Evolutionary conservation across 2,329 filamentous ascomycete genomes (phyloP).

Genomic region (Pezicula neosporulosa): DNA sequence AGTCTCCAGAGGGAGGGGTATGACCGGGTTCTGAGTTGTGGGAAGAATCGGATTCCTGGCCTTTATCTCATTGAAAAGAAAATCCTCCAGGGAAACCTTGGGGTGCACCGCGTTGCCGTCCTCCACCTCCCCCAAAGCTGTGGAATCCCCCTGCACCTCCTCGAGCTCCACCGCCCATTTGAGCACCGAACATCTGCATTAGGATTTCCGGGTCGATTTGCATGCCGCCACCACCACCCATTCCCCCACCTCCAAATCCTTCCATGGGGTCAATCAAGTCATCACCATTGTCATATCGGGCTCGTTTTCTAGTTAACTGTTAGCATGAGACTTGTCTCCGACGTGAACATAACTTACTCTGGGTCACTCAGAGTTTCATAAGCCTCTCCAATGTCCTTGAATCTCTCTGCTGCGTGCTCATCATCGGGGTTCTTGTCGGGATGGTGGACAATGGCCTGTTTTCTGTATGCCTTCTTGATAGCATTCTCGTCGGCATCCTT

Average conservation of each 20-base stretch:
- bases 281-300: conserved; percentile 86
- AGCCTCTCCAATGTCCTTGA: conserved; percentile 97
- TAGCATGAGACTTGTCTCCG: background rate
- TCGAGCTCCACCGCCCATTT: conserved; percentile 38
- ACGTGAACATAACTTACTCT: conserved; percentile 59
- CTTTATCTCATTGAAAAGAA: conserved; percentile 47
- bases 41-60: conserved; percentile 10
- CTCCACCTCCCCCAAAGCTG: conserved; percentile 45
- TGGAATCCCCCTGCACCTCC: conserved; percentile 45
- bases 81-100: conserved; percentile 50
- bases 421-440: conserved; percentile 97
- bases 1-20: background rate
- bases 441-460: conserved; percentile 89
- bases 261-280: conserved; percentile 86
- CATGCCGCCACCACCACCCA: conserved; percentile 45
- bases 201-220: conserved; percentile 30
- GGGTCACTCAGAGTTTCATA: conserved; percentile 94
- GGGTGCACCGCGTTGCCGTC: conserved; percentile 22
- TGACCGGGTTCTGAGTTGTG: background rate
- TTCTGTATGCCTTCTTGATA: conserved; percentile 97
- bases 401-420: conserved; percentile 77
- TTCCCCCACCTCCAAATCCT: conserved; percentile 61
- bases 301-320: conserved; percentile 65
- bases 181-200: conserved; percentile 31
- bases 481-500: conserved; percentile 82